These are phyloP conservation scores for Smithsoniella earleae DNA, from an alignment of 163 green algal genomes.

Conservation along the genomic window DNA sequence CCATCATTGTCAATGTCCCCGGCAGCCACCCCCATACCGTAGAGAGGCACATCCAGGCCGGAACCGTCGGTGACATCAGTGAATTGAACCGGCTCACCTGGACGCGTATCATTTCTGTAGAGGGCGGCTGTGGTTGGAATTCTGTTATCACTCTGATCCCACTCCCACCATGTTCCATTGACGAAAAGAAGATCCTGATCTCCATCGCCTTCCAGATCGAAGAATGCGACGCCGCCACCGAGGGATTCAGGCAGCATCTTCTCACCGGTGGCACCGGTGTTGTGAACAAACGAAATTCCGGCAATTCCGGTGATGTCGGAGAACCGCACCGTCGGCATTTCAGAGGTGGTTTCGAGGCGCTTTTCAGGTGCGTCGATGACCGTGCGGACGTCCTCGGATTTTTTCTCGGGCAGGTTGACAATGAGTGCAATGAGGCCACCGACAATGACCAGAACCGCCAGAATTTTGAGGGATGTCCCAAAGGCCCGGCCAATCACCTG, in stretches of 20 bases:
- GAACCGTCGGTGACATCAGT: neutral
- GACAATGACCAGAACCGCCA: no score
- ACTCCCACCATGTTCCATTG: neutral
- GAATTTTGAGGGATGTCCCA: no score
- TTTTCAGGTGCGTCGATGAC: no score
- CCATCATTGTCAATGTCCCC: neutral
- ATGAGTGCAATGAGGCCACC: no score
- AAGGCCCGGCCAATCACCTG: no score
- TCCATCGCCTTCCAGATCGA: neutral
- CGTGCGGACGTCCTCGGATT: no score
- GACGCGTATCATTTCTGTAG: neutral
- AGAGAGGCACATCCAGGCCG: neutral
- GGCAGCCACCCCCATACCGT: neutral
- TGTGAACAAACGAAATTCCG: neutral
- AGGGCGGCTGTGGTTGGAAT: neutral
- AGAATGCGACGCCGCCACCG: neutral
- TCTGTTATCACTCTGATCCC: neutral
- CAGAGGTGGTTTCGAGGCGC: no score
- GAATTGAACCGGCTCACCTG: no score
- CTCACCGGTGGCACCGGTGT: neutral
- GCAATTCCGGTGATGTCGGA: neutral
- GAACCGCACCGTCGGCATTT: neutral
- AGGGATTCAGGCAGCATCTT: neutral
- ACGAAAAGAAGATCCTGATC: neutral
- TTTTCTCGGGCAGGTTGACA: no score